These are phyloP conservation scores for Nitzschia palea DNA, from an alignment of 108 stramenopile species.

Conservation along the genomic window DNA sequence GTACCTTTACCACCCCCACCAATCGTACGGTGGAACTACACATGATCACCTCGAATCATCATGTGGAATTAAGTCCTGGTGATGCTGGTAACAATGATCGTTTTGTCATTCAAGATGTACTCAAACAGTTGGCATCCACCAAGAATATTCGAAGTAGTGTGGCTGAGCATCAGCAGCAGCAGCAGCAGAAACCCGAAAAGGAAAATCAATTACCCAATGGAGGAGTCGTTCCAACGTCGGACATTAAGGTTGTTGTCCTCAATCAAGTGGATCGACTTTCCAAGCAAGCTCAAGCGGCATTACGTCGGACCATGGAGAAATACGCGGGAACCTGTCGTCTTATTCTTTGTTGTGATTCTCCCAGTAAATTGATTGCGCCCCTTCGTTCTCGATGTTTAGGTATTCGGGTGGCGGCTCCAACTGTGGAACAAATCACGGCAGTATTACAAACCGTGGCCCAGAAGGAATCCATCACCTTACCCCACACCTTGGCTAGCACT, in stretches of 20 bases:
- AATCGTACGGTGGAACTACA: slow-evolving; percentile 90
- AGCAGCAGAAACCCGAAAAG: background rate
- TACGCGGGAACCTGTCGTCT: slow-evolving; percentile 92
- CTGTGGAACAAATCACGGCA: slow-evolving; percentile 66
- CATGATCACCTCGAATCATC: slow-evolving; percentile 91
- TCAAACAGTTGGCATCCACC: slow-evolving; percentile 96
- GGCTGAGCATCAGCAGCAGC: slow-evolving; percentile 16
- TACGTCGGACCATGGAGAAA: slow-evolving; percentile 99
- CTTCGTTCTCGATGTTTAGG: slow-evolving; percentile 94
- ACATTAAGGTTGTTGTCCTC: slow-evolving; percentile 94
- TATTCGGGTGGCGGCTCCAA: slow-evolving; percentile 91
- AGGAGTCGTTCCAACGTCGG: background rate
- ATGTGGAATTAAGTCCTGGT: slow-evolving; percentile 95
- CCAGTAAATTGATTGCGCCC: slow-evolving; percentile 93
- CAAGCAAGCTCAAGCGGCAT: slow-evolving; percentile 90
- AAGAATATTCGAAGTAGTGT: slow-evolving; percentile 55
- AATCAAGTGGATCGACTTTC: slow-evolving; percentile 93
- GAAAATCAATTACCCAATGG: slow-evolving; percentile 8
- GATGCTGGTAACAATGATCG: slow-evolving; percentile 97
- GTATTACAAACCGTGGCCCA: slow-evolving; percentile 75
- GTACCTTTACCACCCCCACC: slow-evolving; percentile 86
- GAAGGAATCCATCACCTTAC: slow-evolving; percentile 76
- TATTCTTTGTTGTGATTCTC: slow-evolving; percentile 91
- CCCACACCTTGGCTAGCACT: slow-evolving; percentile 72
- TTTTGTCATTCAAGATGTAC: slow-evolving; percentile 96